Evolutionary conservation across 2,329 filamentous ascomycete species (phyloP), one percentile per base, ranked within the genome.

Genomic region (Pseudocercospora eumusae): DNA sequence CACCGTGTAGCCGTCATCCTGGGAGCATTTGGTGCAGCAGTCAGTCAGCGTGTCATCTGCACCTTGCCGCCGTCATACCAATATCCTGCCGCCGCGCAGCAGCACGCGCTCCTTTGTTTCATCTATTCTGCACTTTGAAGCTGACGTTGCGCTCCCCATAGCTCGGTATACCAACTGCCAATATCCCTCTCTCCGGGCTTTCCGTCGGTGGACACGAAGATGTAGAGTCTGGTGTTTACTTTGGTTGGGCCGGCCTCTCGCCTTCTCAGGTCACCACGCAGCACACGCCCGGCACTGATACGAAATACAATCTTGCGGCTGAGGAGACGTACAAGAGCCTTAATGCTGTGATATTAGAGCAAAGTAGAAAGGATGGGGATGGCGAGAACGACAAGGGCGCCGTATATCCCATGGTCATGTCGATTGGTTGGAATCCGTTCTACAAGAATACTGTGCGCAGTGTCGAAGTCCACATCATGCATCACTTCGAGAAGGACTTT

Each of bases 161-260:
- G 88, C 90, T 98, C 74, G 93, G 93, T 70, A 97, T 98, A 75
- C 95, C 95, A 2, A 98, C 95, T 1, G 95, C 95, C 74, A 99
- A 98, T 81, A 88, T 89, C 71, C 87, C 87, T 8, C 78, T 88
- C 63, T 81, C 83, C 13, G 84, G 84, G 27, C 86, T 98, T 49
- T 87, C 87, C 70, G 88, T 93, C 56, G 88, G 89, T 76, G 82
- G 83, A 58, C 71, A 85, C 70, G 76, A 82, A 6, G 80, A 84
- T 68, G 82, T 90, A 59, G 81, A 85, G 61, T 91, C 88, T 0
- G 95, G 95, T 67, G 90, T 98, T 66, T 98, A 98, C 83, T 98
- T 93, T 75, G 95, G 95, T 72, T 96, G 90, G 82, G 92, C 92
- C 4, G 86, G 90, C 0, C 84, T 98, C 31, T 71, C 73, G 3